Base-by-base conservation (phyloP, 1,139 yeast genomes). In the Meyerozyma guilliermondii region DNA sequence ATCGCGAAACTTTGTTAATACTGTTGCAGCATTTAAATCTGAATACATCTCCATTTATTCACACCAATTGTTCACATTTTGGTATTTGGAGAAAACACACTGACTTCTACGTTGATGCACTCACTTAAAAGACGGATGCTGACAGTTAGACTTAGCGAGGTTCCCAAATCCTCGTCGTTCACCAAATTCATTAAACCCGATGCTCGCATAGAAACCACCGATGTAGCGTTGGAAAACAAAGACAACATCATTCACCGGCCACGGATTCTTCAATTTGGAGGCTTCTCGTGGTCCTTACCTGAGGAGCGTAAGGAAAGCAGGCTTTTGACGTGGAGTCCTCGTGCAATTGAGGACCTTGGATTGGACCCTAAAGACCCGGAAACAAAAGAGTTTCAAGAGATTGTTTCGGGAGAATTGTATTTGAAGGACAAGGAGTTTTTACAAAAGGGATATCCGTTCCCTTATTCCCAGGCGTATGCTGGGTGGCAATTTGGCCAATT, bases 401-500 rank as follows among this genome's bases (percentile, higher is more conserved):
- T 87, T 6, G 80, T 87, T 6, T 70, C 83, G 46, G 97, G 98
- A 2, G 71, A 81, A 45, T 57, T 63, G 29, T 67, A 68, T 44
- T 42, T 44, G 7, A 54, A 60, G 22, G 54, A 59, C 30, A 50
- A 54, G 10, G 49, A 53, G 3, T 62, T 76, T 26, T 53, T 61
- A 28, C 62, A 63, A 10, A 63, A 68, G 29, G 61, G 58, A 1
- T 67, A 65, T n/a, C 76, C 86, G 0, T 79, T 80, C 53, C 98
- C 98, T 0, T 91, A 86, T 63, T 80, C 96, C 7, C 91, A 85
- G 60, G 87, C 94, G 0, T 92, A 92, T 60, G 96, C 98, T 1
- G 98, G 98, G 1, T 88, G 86, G 74, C 98, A 92, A 58, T 92
- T 92, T 68, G 98, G 98, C 3, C 81, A 78, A 51, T 92, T 92